phyloP scores from a whole-genome alignment of 208 protist genomes.

The Porcisia hertigi region DNA sequence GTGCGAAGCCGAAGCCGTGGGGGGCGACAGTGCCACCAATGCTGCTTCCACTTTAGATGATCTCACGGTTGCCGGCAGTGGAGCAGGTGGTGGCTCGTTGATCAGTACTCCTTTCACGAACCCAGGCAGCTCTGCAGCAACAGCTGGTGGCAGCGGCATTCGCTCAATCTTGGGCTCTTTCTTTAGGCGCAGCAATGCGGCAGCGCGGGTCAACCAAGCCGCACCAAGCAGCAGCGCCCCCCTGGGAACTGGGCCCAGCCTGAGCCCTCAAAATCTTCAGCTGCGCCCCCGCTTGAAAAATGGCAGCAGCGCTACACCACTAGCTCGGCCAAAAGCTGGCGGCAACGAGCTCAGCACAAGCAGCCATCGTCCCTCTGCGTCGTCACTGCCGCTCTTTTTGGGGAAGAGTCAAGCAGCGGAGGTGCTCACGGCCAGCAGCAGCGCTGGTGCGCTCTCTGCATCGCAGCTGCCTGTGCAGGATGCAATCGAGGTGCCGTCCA shows the following conservation, averaged over 20 bases:
- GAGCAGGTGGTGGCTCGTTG: neutral
- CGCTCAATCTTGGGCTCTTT: constrained; percentile 21
- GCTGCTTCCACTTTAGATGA: neutral
- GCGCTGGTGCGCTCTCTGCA: neutral
- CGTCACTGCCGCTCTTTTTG: constrained; percentile 1
- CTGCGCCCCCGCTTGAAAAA: neutral
- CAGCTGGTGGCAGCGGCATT: constrained; percentile 15
- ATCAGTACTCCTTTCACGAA: constrained; percentile 11
- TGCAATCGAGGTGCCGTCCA: neutral
- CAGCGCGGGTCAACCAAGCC: no score
- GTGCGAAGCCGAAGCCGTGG: constrained; percentile 26
- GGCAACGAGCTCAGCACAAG: constrained; percentile 7
- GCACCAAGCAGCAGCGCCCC: neutral
- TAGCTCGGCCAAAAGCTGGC: neutral
- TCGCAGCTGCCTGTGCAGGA: neutral
- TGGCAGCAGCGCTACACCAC: neutral
- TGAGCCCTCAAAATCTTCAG: neutral
- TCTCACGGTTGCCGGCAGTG: neutral
- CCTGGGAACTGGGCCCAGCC: neutral
- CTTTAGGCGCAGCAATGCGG: constrained; percentile 10
- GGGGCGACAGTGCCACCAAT: neutral
- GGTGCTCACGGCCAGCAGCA: neutral
- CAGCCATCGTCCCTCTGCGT: neutral
- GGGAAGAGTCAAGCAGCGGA: neutral
- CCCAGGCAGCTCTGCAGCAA: neutral